These are phyloP conservation scores for Fusarium tanahbumbuense DNA, from an alignment of 2,329 filamentous ascomycete species.

Conservation along the genomic window DNA sequence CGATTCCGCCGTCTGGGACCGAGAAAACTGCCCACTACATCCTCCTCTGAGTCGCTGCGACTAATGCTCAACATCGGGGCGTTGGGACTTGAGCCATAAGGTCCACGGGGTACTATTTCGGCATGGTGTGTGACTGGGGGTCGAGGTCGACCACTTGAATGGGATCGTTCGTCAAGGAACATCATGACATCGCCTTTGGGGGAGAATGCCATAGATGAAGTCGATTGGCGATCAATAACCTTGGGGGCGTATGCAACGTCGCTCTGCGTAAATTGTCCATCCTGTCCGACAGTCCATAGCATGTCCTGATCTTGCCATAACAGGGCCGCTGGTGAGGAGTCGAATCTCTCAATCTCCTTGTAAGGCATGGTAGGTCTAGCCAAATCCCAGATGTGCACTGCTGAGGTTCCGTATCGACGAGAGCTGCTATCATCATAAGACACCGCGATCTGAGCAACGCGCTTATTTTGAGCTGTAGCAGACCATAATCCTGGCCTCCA, in stretches of 20 bases:
- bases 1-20: constrained; percentile 58
- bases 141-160: constrained; percentile 55
- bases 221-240: constrained; percentile 70
- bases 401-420: constrained; percentile 65
- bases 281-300: constrained; percentile 73
- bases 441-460: constrained; percentile 71
- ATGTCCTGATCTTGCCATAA: constrained; percentile 74
- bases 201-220: constrained; percentile 71
- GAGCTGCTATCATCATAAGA: constrained; percentile 69
- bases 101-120: constrained; percentile 52
- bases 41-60: constrained; percentile 74
- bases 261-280: constrained; percentile 72
- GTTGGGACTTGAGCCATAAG: constrained; percentile 62
- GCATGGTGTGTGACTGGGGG: constrained; percentile 52
- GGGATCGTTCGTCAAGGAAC: constrained; percentile 69
- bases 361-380: constrained; percentile 74
- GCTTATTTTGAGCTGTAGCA: constrained; percentile 68
- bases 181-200: constrained; percentile 69
- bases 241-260: constrained; percentile 73
- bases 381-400: constrained; percentile 76
- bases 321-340: constrained; percentile 66
- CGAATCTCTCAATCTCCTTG: constrained; percentile 72
- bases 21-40: constrained; percentile 70
- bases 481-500: constrained; percentile 76
- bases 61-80: constrained; percentile 66